phyloP scores from a whole-genome alignment of 2,329 filamentous ascomycete genomes.

The Diaporthe vaccinii region DNA sequence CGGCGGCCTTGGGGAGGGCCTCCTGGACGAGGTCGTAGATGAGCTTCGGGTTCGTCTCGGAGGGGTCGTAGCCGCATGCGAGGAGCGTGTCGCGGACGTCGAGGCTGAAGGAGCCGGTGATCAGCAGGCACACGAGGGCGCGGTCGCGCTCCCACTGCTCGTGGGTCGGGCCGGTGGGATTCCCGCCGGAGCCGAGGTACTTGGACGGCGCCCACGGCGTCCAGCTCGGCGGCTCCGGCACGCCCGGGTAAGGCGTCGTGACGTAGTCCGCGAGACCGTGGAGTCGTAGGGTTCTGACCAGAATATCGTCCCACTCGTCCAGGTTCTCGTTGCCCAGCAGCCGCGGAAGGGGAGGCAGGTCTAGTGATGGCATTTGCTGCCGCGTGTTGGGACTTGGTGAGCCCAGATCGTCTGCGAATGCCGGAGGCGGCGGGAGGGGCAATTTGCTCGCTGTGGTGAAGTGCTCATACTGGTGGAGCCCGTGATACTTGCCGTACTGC shows the following conservation, averaged over 20 bases:
- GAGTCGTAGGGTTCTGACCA: slow-evolving; percentile 35
- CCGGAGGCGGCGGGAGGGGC: not conserved
- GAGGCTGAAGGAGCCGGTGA: slow-evolving; percentile 37
- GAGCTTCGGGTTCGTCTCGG: slow-evolving; percentile 34
- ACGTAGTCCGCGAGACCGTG: slow-evolving; percentile 37
- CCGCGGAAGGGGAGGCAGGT: slow-evolving; percentile 34
- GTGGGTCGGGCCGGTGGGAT: not conserved
- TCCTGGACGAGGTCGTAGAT: slow-evolving; percentile 39
- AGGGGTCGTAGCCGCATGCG: slow-evolving; percentile 38
- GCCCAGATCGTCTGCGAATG: not conserved
- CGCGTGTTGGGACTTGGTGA: slow-evolving; percentile 7
- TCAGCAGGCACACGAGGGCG: slow-evolving; percentile 39
- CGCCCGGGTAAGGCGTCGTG: slow-evolving; percentile 30
- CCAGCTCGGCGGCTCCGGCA: slow-evolving; percentile 23
- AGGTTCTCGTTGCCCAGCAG: slow-evolving; percentile 39
- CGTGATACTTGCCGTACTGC: slow-evolving; percentile 30
- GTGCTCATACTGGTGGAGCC: slow-evolving; percentile 21
- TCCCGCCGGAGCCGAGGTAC: not conserved
- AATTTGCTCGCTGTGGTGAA: not conserved
- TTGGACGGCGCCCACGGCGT: slow-evolving; percentile 20
- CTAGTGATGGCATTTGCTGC: slow-evolving; percentile 16
- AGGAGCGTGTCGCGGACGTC: slow-evolving; percentile 41
- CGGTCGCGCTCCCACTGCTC: slow-evolving; percentile 37
- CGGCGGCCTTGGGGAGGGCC: slow-evolving; percentile 33
- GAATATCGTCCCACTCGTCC: slow-evolving; percentile 40